Conservation (phyloP, 495 filamentous ascomycete genomes). For the Aspergillus olivimuriae region DNA sequence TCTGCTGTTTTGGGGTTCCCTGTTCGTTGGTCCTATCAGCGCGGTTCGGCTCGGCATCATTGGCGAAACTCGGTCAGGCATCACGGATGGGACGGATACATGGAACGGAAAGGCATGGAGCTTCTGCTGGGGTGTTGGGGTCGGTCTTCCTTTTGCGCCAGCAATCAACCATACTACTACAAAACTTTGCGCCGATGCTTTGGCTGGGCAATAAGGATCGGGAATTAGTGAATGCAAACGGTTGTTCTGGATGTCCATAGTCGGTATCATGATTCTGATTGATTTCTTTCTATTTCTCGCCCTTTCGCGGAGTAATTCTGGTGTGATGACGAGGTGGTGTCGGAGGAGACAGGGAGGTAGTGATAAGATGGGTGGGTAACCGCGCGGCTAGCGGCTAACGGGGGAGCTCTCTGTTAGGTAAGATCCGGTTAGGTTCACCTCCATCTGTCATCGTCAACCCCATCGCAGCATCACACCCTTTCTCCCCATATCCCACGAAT, state of each 20-base stretch:
- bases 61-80: constrained; percentile 44
- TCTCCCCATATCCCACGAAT: constrained; percentile 14
- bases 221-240: constrained; percentile 32
- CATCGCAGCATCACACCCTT: constrained; percentile 4
- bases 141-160: constrained; percentile 37
- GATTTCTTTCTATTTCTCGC: constrained; percentile 5
- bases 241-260: constrained; percentile 37
- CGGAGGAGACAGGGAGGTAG: background rate
- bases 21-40: constrained; percentile 23
- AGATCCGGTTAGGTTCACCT: constrained; percentile 24
- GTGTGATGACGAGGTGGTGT: background rate
- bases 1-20: constrained; percentile 21
- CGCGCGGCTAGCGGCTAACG: constrained; percentile 21
- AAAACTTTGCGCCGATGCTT: constrained; percentile 6
- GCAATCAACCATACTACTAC: constrained; percentile 12
- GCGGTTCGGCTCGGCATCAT: constrained; percentile 37
- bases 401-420: too few relatives aligned
- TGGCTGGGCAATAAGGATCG: constrained; percentile 4
- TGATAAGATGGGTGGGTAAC: constrained; percentile 6
- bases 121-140: constrained; percentile 43
- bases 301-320: too few relatives aligned
- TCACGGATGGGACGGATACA: constrained; percentile 42
- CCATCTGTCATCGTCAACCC: constrained; percentile 22
- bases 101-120: constrained; percentile 25
- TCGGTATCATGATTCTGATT: constrained; percentile 12